Evolutionary conservation across 768 basidiomycete genomes (phyloP).

Genomic region (Gautieria morchelliformis): DNA sequence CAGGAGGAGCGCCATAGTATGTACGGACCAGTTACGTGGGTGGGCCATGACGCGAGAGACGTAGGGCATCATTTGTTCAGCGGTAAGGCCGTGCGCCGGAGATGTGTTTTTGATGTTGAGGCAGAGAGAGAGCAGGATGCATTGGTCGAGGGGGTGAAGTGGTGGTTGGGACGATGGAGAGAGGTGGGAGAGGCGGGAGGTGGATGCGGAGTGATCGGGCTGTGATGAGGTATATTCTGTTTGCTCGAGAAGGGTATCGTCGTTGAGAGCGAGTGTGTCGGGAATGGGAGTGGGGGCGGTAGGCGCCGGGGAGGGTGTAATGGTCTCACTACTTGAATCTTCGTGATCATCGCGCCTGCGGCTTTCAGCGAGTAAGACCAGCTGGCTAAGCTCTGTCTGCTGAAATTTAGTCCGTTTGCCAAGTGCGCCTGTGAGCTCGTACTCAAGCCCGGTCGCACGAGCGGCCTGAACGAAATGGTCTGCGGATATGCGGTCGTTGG

Average conservation of each 20-base stretch:
- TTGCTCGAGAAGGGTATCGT: slow-evolving; percentile 92
- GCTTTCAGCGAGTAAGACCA: slow-evolving; percentile 90
- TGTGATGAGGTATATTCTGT: slow-evolving; percentile 81
- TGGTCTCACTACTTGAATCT: not conserved
- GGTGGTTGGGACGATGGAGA: slow-evolving; percentile 79
- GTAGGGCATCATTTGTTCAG: slow-evolving; percentile 89
- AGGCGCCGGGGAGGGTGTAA: not conserved
- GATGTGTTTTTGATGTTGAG: slow-evolving; percentile 85
- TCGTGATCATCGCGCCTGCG: slow-evolving; percentile 30
- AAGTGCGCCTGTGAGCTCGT: slow-evolving; percentile 85
- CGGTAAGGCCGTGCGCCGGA: slow-evolving; percentile 81
- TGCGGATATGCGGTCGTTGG: slow-evolving; percentile 68
- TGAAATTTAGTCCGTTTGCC: slow-evolving; percentile 96
- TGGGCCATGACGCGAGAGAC: slow-evolving; percentile 82
- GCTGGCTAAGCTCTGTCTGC: slow-evolving; percentile 71
- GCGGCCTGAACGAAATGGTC: slow-evolving; percentile 73
- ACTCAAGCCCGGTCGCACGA: slow-evolving; percentile 67
- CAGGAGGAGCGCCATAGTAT: slow-evolving; percentile 92
- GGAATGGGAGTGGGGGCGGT: slow-evolving; percentile 34
- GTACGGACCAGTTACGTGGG: slow-evolving; percentile 90
- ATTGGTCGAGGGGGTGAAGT: slow-evolving; percentile 89
- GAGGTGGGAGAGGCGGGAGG: slow-evolving; percentile 52
- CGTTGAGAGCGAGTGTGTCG: slow-evolving; percentile 78
- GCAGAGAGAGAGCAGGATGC: slow-evolving; percentile 83
- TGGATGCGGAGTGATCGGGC: slow-evolving; percentile 15